Percentiles rank a stretch among this genome's conserved stretches.
phyloP scores from a whole-genome alignment of 495 filamentous ascomycete genomes.

The Trypethelium eluteriae region DNA sequence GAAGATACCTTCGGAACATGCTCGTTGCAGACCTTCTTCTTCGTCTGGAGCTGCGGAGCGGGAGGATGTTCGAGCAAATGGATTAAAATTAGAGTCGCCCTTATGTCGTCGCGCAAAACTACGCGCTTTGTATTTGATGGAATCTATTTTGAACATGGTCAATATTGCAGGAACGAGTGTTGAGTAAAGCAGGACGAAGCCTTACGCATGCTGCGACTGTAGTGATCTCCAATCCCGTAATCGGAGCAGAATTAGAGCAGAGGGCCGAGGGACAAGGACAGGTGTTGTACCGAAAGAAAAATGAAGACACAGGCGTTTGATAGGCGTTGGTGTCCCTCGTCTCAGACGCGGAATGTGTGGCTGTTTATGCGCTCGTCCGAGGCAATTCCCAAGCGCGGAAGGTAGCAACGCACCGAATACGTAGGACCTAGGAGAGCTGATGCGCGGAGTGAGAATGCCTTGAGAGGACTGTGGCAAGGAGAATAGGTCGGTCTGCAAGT shows the following conservation, averaged over 20 bases:
- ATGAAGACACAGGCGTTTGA: neutral
- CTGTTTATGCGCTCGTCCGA: too few species aligned
- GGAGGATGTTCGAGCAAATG: neutral
- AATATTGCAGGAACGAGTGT: neutral
- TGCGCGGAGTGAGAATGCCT: neutral
- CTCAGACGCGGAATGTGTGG: neutral
- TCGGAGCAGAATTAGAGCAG: neutral
- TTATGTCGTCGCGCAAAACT: neutral
- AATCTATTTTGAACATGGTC: neutral
- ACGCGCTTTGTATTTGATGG: conserved; percentile 4
- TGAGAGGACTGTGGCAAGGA: too few species aligned
- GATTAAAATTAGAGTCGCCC: neutral
- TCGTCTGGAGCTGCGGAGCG: neutral
- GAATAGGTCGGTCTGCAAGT: too few species aligned
- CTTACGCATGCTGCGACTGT: neutral
- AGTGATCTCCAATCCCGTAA: too few species aligned
- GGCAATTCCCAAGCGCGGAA: neutral
- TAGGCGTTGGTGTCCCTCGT: neutral
- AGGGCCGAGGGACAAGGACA: neutral
- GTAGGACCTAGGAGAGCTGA: neutral
- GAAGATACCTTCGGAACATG: conserved; percentile 7
- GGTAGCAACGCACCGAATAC: neutral
- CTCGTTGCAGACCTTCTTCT: neutral
- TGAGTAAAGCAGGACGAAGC: neutral
- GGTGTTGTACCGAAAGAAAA: neutral